Conservation (phyloP, 208 protist species). For the Vickermania spadyakhi region DNA sequence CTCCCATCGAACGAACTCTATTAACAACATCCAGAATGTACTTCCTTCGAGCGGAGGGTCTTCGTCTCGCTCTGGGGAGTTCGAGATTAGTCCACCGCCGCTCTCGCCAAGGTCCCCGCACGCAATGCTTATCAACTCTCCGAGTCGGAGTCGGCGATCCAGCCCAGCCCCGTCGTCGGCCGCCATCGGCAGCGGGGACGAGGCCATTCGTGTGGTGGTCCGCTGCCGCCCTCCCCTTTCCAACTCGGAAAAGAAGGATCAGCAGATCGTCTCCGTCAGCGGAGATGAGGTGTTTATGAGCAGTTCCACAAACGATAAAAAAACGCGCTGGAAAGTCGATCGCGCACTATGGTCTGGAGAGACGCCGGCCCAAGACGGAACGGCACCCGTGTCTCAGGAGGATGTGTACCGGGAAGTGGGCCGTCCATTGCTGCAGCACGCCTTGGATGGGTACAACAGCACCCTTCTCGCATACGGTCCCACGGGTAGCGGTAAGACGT, state of each 20-base stretch:
- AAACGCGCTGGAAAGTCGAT: slow-evolving; percentile 36
- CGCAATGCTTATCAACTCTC: neutral
- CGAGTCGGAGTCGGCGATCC: neutral
- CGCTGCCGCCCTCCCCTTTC: neutral
- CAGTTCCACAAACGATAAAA: neutral
- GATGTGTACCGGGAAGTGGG: slow-evolving; percentile 84
- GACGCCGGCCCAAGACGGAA: slow-evolving; percentile 32
- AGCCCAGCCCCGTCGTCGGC: neutral
- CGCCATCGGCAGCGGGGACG: neutral
- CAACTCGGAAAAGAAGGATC: neutral
- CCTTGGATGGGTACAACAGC: slow-evolving; percentile 85
- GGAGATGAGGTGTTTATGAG: neutral
- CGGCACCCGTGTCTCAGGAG: slow-evolving; percentile 39
- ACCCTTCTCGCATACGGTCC: slow-evolving; percentile 88
- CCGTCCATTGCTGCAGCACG: slow-evolving; percentile 80
- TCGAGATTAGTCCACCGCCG: neutral
- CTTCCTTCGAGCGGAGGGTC: neutral
- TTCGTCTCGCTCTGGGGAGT: neutral
- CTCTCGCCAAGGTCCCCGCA: neutral
- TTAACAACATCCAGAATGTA: too few relatives aligned
- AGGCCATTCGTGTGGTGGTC: neutral
- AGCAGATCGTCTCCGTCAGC: neutral
- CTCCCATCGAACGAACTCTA: too few relatives aligned
- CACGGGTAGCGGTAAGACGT: slow-evolving; percentile 88
- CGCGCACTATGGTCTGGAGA: slow-evolving; percentile 58